Evolutionary conservation across 1,284 basidiomycete genomes (phyloP), one percentile per base, ranked within the genome.

Genomic region (Puccinia coronata): DNA sequence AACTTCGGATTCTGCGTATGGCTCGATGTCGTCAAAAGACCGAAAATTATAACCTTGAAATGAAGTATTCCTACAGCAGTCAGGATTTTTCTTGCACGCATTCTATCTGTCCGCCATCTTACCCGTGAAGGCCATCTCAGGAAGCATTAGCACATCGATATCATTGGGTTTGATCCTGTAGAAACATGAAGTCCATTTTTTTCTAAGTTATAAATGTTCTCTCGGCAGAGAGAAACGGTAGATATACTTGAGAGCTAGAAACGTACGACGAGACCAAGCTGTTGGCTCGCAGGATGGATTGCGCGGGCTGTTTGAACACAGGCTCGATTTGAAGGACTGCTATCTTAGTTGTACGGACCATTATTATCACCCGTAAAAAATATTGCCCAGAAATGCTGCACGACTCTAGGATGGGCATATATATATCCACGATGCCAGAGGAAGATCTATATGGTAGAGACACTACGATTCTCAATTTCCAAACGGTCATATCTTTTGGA

Each of bases 141-240:
- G 76, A 57, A 79, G 76, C 28, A 79, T 79, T 28, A 79, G 76
- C 31, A 79, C 25, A 79, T 79, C 76, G 34, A 79, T 43, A n/a
- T 70, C 55, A 28, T 69, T 61, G 18, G 63, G 65, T 25, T 47
- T 65, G 49, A 79, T 55, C 28, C 76, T 79, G 34, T 43, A 36
- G 18, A 18, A 14, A 41, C 20, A 28, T n/a, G 8, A 57, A 8
- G 20, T 25, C 55, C 8, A 39, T 63, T 2, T 34, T 6, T 39
- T 63, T 41, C n/a, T 23, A 1, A 41, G 20, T 63, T 16, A 23
- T 63, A 4, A 23, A 16, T 63, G 16, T 61, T 61, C 4, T 12
- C 36, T 41, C 59, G 36, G 16, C 18, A 39, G 36, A 63, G 36
- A 63, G 51, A n/a, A 16, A 20, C 14, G n/a, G 23, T 23, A 63